Base-by-base conservation (phyloP, 371 early-diverging fungal species). In the Rhizopus microsporus region DNA sequence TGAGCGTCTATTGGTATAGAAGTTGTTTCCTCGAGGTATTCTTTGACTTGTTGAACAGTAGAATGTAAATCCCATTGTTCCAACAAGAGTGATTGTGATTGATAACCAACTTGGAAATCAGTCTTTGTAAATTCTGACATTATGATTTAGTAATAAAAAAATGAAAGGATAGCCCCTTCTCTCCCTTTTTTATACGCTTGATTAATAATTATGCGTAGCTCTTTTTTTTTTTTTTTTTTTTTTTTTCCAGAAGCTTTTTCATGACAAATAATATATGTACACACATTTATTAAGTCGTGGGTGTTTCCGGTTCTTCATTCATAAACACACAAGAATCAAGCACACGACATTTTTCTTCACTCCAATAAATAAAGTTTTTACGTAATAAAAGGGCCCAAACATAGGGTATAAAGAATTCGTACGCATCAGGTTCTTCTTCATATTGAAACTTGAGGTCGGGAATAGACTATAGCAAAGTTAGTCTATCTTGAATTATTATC, bases 371-470 rank as follows among this genome's bases (percentile, higher is more conserved):
- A 65, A 82, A 83, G 29, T 72, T 71, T 38, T 77, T 77, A 37
- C 81, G 64, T 61, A 85, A 79, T 31, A 84, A 65, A 4, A 88
- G 48, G 5, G 82, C 80, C 91, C 91, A 91, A 5, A 86, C 81
- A 65, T 88, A 89, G 1, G 90, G 89, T 45, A 86, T 74, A 69
- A 86, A 87, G 57, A 91, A 91, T 40, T 81, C 77, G 54, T 64
- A 78, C 5, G 83, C 76, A 51, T 84, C 82, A 44, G 69, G 65
- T 31, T 84, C 84, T 65, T 87, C 86, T 54, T 88, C 83, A 60
- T 86, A 89, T 55, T 84, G 76, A 56, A 88, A 89, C 60, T 84
- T 85, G 47, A 90, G 70, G 35, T 82, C 81, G 1, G 84, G 80
- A 35, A 82, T 65, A 5, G 69, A 16, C 78, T 72, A 62, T 7